Percentiles rank a stretch among this genome's conserved stretches.
These are phyloP conservation scores for Calonectria multiphialidica DNA, from an alignment of 2,329 filamentous ascomycete species.

Conservation along the genomic window DNA sequence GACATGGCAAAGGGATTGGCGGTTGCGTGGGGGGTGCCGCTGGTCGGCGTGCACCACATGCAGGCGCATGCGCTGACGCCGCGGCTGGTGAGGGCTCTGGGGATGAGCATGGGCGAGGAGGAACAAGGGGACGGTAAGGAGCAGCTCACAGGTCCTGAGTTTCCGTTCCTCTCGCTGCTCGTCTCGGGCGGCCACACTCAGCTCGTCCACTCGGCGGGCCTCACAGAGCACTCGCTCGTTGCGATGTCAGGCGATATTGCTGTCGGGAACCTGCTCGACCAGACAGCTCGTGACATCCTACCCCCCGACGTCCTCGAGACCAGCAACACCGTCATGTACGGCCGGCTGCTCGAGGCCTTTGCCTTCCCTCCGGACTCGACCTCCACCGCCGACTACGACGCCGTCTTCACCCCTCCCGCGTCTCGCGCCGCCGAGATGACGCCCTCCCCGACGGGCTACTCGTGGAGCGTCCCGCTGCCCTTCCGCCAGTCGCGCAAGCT, in stretches of 20 bases:
- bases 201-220: slow-evolving; percentile 78
- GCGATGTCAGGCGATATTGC: slow-evolving; percentile 83
- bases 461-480: slow-evolving; percentile 78
- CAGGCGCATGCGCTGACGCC: slow-evolving; percentile 95
- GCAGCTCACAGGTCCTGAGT: slow-evolving; percentile 60
- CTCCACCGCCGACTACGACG: slow-evolving; percentile 45
- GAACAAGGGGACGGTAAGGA: not conserved
- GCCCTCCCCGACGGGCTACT: slow-evolving; percentile 52
- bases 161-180: slow-evolving; percentile 89
- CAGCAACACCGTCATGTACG: slow-evolving; percentile 80
- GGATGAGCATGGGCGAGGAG: slow-evolving; percentile 41
- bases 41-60: slow-evolving; percentile 96
- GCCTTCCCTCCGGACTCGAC: slow-evolving; percentile 68
- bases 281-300: slow-evolving; percentile 82
- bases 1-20: slow-evolving; percentile 90
- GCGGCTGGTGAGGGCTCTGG: slow-evolving; percentile 76
- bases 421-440: slow-evolving; percentile 69
- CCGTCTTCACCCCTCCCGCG: slow-evolving; percentile 68
- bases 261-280: slow-evolving; percentile 92
- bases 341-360: slow-evolving; percentile 81
- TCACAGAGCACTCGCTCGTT: slow-evolving; percentile 79
- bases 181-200: slow-evolving; percentile 94
- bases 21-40: slow-evolving; percentile 83
- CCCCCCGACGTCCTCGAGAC: slow-evolving; percentile 68
- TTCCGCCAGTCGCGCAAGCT: slow-evolving; percentile 69